A percentile compares a stretch with the other conserved stretches of the same genome.
phyloP scores from a whole-genome alignment of 164 flowering plant species.

The Santalum album region DNA sequence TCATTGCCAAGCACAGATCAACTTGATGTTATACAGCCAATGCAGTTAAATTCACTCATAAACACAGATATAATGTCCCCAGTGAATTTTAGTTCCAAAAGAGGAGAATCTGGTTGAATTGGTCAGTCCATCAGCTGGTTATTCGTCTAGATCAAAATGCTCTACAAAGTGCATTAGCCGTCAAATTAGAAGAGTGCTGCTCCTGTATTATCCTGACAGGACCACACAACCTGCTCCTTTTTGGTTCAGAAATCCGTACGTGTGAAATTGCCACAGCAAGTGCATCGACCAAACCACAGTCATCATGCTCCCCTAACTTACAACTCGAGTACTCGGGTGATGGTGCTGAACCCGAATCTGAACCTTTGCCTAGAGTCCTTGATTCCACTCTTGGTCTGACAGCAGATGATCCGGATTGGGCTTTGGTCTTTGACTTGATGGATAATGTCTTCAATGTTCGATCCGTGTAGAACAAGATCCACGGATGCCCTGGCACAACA shows the following conservation, averaged over 20 bases:
- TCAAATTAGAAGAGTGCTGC: conserved; percentile 76
- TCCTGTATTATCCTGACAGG: conserved; percentile 57
- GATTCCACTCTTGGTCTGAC: conserved; percentile 13
- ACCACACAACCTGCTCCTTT: conserved; percentile 69
- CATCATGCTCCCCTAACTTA: conserved; percentile 48
- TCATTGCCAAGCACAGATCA: no score
- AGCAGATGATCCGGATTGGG: conserved; percentile 16
- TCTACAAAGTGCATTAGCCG: conserved; percentile 72
- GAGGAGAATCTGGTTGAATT: no score
- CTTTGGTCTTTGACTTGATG: conserved; percentile 40
- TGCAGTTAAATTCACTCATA: no score
- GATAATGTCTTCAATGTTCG: conserved; percentile 41
- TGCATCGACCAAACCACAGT: conserved; percentile 59
- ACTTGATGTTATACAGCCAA: no score
- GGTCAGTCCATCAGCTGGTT: no score
- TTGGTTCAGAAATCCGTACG: conserved; percentile 77
- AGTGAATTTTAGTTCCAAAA: no score
- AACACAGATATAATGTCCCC: no score
- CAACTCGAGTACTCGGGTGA: conserved; percentile 14
- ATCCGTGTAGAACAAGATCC: conserved; percentile 80
- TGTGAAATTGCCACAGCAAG: conserved; percentile 80
- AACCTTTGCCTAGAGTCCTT: conserved; percentile 6
- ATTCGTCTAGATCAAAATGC: conserved; percentile 51
- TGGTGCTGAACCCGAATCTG: conserved; percentile 9
- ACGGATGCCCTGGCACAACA: conserved; percentile 73